Conservation (phyloP, 805 yeast genomes). For the Ogataea ganodermae region DNA sequence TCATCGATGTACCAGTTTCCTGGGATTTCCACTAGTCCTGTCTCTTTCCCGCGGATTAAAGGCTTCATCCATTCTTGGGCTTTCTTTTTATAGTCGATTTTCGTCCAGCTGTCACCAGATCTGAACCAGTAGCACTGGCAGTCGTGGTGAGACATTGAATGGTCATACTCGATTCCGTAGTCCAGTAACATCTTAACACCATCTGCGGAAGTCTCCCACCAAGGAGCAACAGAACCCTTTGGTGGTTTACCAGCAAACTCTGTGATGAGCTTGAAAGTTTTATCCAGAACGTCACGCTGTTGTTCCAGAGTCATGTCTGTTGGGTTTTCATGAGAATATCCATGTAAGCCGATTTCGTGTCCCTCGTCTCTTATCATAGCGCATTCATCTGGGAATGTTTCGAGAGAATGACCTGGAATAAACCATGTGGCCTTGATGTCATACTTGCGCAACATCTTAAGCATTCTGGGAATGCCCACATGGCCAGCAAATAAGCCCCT, state of each 20-base stretch:
- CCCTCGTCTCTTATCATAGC: slow-evolving; percentile 38
- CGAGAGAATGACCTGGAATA: slow-evolving; percentile 41
- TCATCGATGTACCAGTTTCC: slow-evolving; percentile 42
- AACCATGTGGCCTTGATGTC: slow-evolving; percentile 41
- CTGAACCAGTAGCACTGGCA: slow-evolving; percentile 41
- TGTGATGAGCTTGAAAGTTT: slow-evolving; percentile 35
- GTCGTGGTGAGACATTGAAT: slow-evolving; percentile 40
- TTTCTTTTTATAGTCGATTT: slow-evolving; percentile 37
- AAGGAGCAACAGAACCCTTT: slow-evolving; percentile 39
- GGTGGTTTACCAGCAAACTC: slow-evolving; percentile 40
- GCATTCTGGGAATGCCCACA: slow-evolving; percentile 38
- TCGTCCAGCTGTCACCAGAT: slow-evolving; percentile 40
- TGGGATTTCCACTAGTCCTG: slow-evolving; percentile 40
- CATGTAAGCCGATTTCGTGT: slow-evolving; percentile 41
- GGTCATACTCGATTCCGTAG: slow-evolving; percentile 41
- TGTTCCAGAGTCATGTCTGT: slow-evolving; percentile 39
- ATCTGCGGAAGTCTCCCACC: slow-evolving; percentile 41
- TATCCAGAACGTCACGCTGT: slow-evolving; percentile 37
- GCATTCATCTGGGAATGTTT: slow-evolving; percentile 40
- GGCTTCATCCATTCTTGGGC: slow-evolving; percentile 43
- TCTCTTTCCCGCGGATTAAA: slow-evolving; percentile 33
- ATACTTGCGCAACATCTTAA: slow-evolving; percentile 37
- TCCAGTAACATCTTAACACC: slow-evolving; percentile 37
- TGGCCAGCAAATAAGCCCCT: slow-evolving; percentile 41
- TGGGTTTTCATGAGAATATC: slow-evolving; percentile 41